Evolutionary conservation across 495 filamentous ascomycete species (phyloP).

Genomic region (Penicillium cinerascens): DNA sequence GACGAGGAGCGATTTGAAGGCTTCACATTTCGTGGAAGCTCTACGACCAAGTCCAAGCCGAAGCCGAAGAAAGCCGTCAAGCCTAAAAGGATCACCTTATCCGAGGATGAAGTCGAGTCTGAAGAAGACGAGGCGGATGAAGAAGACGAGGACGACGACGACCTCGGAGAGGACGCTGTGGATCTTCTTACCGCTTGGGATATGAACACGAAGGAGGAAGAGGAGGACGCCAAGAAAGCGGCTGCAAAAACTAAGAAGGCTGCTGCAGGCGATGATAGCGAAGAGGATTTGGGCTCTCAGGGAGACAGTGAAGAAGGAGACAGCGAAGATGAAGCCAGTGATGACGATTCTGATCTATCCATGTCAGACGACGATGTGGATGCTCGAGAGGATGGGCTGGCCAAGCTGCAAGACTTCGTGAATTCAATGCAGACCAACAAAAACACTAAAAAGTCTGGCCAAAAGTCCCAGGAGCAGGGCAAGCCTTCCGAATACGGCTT

Average conservation of each 20-base stretch:
- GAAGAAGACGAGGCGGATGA: conserved; percentile 50
- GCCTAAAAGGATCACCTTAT: conserved; percentile 46
- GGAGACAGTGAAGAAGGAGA: conserved; percentile 46
- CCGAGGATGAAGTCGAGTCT: conserved; percentile 53
- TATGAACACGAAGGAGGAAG: conserved; percentile 55
- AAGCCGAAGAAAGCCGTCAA: conserved; percentile 24
- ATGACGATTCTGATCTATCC: conserved; percentile 46
- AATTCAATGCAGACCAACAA: conserved; percentile 55
- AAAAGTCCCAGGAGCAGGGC: conserved; percentile 46
- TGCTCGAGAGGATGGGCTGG: conserved; percentile 55
- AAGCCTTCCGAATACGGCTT: conserved; percentile 57
- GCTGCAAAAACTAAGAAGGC: conserved; percentile 31
- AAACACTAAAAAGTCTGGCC: conserved; percentile 25
- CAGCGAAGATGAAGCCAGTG: conserved; percentile 48
- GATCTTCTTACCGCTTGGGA: conserved; percentile 82
- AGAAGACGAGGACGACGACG: conserved; percentile 48
- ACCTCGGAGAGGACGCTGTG: conserved; percentile 78
- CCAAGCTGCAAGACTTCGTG: conserved; percentile 67
- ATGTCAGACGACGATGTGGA: conserved; percentile 57
- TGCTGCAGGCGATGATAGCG: conserved; percentile 27
- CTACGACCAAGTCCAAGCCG: conserved; percentile 46
- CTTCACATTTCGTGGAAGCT: conserved; percentile 69
- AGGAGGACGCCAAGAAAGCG: conserved; percentile 34
- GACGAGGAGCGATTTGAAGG: conserved; percentile 80
- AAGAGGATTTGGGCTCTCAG: conserved; percentile 32